phyloP scores from a whole-genome alignment of 2,329 filamentous ascomycete genomes.

The Fusarium temperatum region DNA sequence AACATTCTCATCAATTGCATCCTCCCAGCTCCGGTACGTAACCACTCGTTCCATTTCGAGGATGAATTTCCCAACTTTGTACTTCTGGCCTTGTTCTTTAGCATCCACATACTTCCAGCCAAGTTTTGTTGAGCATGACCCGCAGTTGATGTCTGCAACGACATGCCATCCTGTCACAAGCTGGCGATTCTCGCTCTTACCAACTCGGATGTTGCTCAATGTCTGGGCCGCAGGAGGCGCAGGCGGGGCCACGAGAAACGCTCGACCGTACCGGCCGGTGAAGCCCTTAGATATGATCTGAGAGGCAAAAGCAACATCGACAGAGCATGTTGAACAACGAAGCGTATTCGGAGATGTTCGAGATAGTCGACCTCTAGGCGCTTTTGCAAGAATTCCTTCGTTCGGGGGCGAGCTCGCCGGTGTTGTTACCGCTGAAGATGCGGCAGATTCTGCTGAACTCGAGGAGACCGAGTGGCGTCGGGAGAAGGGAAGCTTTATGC shows the following conservation, averaged over 20 bases:
- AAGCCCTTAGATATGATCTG: slow-evolving; percentile 74
- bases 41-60: slow-evolving; percentile 69
- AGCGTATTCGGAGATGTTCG: slow-evolving; percentile 63
- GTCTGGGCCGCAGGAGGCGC: slow-evolving; percentile 39
- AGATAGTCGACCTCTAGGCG: slow-evolving; percentile 45
- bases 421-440: slow-evolving; percentile 43
- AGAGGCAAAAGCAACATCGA: slow-evolving; percentile 67
- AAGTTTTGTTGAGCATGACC: slow-evolving; percentile 63
- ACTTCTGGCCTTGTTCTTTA: slow-evolving; percentile 65
- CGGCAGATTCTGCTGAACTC: slow-evolving; percentile 41
- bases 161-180: slow-evolving; percentile 71
- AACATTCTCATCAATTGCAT: slow-evolving; percentile 32
- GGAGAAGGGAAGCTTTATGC: slow-evolving; percentile 58
- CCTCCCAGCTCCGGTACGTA: slow-evolving; percentile 62
- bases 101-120: slow-evolving; percentile 77
- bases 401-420: slow-evolving; percentile 42
- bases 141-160: slow-evolving; percentile 70
- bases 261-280: slow-evolving; percentile 71
- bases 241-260: slow-evolving; percentile 64
- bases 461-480: slow-evolving; percentile 53
- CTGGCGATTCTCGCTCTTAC: slow-evolving; percentile 63
- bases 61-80: slow-evolving; percentile 76
- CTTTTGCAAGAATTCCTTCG: slow-evolving; percentile 22
- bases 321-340: slow-evolving; percentile 66
- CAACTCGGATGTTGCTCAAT: slow-evolving; percentile 65